A percentile compares a stretch with the other conserved stretches of the same genome.
phyloP scores from a whole-genome alignment of 2,329 filamentous ascomycete genomes.

The Chaetomiaceae sp. region DNA sequence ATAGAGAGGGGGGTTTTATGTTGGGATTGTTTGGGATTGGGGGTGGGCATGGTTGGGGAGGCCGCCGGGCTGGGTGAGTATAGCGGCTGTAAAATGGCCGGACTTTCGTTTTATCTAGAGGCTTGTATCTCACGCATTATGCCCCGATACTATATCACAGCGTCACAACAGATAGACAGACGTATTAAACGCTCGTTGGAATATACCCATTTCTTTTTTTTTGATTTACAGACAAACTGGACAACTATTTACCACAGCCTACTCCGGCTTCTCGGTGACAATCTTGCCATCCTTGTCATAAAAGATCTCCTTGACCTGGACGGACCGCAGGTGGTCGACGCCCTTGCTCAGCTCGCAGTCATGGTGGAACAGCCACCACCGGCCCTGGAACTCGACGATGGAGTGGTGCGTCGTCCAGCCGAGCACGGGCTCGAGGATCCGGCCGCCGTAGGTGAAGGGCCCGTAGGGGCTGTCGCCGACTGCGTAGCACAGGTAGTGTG shows the following conservation, averaged over 20 bases:
- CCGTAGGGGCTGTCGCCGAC: conserved; percentile 60
- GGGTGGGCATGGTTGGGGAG: no score
- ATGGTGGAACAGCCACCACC: conserved; percentile 74
- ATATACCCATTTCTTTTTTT: background rate
- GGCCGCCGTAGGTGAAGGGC: conserved; percentile 67
- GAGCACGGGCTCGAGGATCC: conserved; percentile 69
- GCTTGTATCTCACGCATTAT: no score
- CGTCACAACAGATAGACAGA: no score
- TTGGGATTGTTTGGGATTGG: no score
- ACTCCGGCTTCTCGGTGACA: conserved; percentile 37
- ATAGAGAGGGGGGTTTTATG: no score
- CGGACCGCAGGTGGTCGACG: conserved; percentile 65
- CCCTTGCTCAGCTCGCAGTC: conserved; percentile 66
- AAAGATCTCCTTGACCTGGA: conserved; percentile 71
- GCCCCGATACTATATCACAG: no score
- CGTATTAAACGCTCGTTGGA: no score
- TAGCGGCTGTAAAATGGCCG: no score
- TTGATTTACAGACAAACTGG: background rate
- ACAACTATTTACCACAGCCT: background rate
- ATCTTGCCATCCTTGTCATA: conserved; percentile 66
- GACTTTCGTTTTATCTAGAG: no score
- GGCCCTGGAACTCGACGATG: conserved; percentile 67
- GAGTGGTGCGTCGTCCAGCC: conserved; percentile 82
- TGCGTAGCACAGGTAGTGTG: conserved; percentile 69
- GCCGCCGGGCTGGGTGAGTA: no score